Evolutionary conservation across 768 basidiomycete genomes (phyloP).

Genomic region (Trametes cubensis): DNA sequence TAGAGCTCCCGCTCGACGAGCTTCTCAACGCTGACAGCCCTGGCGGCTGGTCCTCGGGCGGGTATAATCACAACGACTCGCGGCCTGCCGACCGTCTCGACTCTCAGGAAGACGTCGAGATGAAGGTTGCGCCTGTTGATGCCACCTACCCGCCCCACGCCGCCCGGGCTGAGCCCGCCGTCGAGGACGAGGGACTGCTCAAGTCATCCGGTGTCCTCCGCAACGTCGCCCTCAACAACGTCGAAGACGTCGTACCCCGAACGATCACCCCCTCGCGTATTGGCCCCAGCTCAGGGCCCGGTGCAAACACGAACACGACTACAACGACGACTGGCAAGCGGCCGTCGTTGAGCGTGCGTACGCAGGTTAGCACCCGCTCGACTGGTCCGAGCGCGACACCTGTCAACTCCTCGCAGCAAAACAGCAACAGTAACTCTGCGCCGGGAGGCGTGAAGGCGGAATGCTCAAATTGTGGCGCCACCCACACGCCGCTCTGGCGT

Average conservation of each 20-base stretch:
- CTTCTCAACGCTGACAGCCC: slow-evolving; percentile 56
- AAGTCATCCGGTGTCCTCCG: slow-evolving; percentile 36
- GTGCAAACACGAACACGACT: slow-evolving; percentile 42
- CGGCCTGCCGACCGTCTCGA: slow-evolving; percentile 27
- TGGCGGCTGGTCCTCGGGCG: slow-evolving; percentile 33
- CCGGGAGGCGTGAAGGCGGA: slow-evolving; percentile 74
- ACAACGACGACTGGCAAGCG: slow-evolving; percentile 39
- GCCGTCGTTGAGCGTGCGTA: slow-evolving; percentile 65
- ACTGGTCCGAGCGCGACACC: slow-evolving; percentile 69
- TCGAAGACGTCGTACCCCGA: slow-evolving; percentile 49
- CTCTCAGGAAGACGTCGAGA: slow-evolving; percentile 35
- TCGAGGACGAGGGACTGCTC: slow-evolving; percentile 34
- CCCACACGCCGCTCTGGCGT: slow-evolving; percentile 86
- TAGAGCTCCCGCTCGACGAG: slow-evolving; percentile 86
- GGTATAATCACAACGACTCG: slow-evolving; percentile 19
- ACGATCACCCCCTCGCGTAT: slow-evolving; percentile 63
- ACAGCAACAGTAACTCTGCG: slow-evolving; percentile 41
- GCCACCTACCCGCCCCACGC: slow-evolving; percentile 27
- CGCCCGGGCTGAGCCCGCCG: slow-evolving; percentile 29
- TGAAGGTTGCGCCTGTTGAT: slow-evolving; percentile 33
- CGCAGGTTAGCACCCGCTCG: slow-evolving; percentile 52
- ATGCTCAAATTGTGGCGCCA: slow-evolving; percentile 87
- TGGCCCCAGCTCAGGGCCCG: slow-evolving; percentile 55
- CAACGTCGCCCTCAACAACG: slow-evolving; percentile 40
- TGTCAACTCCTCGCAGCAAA: slow-evolving; percentile 43